phyloP scores from a whole-genome alignment of 768 basidiomycete genomes.

The Suillus occidentalis region DNA sequence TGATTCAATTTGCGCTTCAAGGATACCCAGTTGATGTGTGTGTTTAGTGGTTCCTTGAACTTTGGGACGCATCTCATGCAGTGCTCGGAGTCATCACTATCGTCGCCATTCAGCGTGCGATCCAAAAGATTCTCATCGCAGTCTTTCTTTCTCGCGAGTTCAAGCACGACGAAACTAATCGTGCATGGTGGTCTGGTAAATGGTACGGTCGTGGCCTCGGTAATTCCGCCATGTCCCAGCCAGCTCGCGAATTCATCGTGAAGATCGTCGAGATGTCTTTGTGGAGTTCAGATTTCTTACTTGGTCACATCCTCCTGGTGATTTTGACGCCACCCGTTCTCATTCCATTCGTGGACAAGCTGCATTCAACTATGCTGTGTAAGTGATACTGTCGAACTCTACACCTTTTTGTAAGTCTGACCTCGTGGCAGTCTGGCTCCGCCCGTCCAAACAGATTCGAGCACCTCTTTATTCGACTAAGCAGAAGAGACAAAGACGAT shows the following conservation, averaged over 20 bases:
- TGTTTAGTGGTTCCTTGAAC: conserved; percentile 88
- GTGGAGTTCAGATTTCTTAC: conserved; percentile 93
- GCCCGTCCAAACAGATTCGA: conserved; percentile 91
- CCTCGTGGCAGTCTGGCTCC: conserved; percentile 77
- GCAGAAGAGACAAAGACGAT: conserved; percentile 87
- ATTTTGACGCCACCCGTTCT: conserved; percentile 82
- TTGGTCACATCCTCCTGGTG: conserved; percentile 81
- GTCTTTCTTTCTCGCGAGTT: conserved; percentile 95
- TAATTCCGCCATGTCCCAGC: conserved; percentile 89
- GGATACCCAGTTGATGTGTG: background rate
- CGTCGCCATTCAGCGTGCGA: conserved; percentile 85
- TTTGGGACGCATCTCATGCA: conserved; percentile 96
- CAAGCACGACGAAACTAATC: conserved; percentile 98
- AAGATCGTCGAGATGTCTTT: conserved; percentile 98
- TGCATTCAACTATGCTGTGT: conserved; percentile 95
- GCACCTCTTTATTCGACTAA: conserved; percentile 92
- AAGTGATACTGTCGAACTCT: conserved; percentile 34
- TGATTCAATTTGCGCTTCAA: conserved; percentile 30
- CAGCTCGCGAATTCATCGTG: conserved; percentile 95
- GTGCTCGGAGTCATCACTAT: conserved; percentile 90
- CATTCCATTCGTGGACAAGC: conserved; percentile 82
- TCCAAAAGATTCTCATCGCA: conserved; percentile 93
- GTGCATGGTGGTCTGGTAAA: conserved; percentile 98
- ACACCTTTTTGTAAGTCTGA: conserved; percentile 11
- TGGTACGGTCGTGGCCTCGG: conserved; percentile 97